Conservation (phyloP, 768 basidiomycete genomes). For the Auriscalpium orientale region DNA sequence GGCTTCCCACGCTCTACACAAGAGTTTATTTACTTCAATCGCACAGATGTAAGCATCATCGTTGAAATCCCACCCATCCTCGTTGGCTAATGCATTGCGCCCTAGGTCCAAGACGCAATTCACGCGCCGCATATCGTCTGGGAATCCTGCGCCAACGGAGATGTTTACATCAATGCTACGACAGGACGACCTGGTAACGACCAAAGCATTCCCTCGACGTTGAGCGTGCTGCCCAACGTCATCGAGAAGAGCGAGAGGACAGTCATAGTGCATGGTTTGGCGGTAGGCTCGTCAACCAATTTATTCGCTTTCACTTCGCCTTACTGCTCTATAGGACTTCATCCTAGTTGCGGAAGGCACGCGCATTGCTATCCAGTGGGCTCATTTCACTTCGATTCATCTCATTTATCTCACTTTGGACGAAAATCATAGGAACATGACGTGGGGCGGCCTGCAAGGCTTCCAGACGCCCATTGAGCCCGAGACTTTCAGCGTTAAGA, state of each 20-base stretch:
- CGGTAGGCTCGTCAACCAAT: conserved; percentile 12
- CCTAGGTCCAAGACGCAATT: conserved; percentile 29
- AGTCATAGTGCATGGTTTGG: conserved; percentile 28
- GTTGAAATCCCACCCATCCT: background rate
- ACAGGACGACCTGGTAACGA: conserved; percentile 21
- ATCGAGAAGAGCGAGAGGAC: conserved; percentile 30
- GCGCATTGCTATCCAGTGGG: conserved; percentile 29
- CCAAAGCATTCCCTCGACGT: conserved; percentile 24
- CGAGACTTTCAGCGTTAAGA: conserved; percentile 24
- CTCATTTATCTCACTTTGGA: background rate
- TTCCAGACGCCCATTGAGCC: conserved; percentile 28
- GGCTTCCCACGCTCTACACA: conserved; percentile 33
- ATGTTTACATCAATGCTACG: conserved; percentile 22
- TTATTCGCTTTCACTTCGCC: background rate
- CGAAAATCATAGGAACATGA: conserved; percentile 24
- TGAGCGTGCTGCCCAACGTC: conserved; percentile 29
- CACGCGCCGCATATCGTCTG: conserved; percentile 30
- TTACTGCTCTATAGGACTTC: conserved; percentile 20
- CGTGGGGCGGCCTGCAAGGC: conserved; percentile 27
- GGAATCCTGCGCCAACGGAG: conserved; percentile 19
- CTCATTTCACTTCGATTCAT: background rate
- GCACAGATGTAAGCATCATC: conserved; percentile 32
- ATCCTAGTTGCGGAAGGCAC: conserved; percentile 30
- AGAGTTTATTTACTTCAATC: conserved; percentile 49
- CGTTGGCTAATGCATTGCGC: background rate